Evolutionary conservation across 208 protist species (phyloP).

Genomic region (Acanthamoeba castellanii): DNA sequence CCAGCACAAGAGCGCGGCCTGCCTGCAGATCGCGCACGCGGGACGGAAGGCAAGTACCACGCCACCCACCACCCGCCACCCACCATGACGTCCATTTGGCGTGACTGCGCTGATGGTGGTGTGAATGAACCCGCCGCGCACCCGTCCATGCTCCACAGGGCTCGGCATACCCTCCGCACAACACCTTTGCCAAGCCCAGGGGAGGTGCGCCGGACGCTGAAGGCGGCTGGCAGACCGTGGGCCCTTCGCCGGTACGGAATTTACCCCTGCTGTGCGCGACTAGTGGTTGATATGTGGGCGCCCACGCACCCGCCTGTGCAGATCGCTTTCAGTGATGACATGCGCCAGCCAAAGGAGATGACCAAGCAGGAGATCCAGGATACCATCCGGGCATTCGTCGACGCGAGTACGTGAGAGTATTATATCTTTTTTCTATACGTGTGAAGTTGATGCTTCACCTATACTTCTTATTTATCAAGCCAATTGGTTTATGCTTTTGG

Average conservation of each 20-base stretch:
- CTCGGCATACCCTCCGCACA: background rate
- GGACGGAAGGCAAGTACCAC: constrained; percentile 35
- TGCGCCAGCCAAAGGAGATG: constrained; percentile 84
- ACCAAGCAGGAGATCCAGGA: constrained; percentile 89
- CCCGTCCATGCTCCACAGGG: background rate
- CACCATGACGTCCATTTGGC: too few relatives aligned
- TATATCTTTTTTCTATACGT: too few relatives aligned
- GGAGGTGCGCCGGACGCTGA: constrained; percentile 67
- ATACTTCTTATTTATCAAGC: too few relatives aligned
- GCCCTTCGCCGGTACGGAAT: background rate
- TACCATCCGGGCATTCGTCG: constrained; percentile 86
- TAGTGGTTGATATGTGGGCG: background rate
- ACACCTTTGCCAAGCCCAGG: background rate
- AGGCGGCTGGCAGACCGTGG: constrained; percentile 24
- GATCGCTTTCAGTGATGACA: constrained; percentile 75
- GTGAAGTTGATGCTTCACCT: too few relatives aligned
- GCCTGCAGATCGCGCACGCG: constrained; percentile 76
- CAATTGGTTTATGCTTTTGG: too few relatives aligned
- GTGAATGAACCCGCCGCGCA: too few relatives aligned
- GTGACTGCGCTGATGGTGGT: too few relatives aligned
- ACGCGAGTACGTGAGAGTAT: constrained; percentile 64
- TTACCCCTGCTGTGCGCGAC: background rate
- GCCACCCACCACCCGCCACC: too few relatives aligned
- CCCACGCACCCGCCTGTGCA: background rate
- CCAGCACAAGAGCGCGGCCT: constrained; percentile 44